Percentiles rank a stretch among this genome's conserved stretches.
Conservation (phyloP, 805 yeast species). For the Cyberlindnera mrakii region DNA sequence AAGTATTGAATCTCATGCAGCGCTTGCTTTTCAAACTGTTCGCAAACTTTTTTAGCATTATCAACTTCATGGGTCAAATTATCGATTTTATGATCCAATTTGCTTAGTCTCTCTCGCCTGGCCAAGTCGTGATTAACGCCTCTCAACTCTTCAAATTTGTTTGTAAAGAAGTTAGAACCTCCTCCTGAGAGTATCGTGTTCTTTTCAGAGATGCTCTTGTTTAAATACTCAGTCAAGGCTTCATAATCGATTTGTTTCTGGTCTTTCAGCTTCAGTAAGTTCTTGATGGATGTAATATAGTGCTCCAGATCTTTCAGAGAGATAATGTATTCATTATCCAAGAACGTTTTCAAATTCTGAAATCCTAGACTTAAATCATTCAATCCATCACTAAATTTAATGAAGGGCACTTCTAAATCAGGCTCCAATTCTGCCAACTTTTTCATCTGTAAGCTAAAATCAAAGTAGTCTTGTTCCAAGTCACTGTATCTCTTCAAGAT, state of each 20-base stretch:
- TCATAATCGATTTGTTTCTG: slow-evolving; percentile 90
- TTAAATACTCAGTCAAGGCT: slow-evolving; percentile 72
- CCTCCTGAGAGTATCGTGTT: slow-evolving; percentile 46
- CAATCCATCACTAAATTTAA: slow-evolving; percentile 42
- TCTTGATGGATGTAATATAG: slow-evolving; percentile 60
- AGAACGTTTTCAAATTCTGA: slow-evolving; percentile 37
- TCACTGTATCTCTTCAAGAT: slow-evolving; percentile 69
- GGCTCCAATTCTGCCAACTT: slow-evolving; percentile 60
- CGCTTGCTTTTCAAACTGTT: slow-evolving; percentile 51
- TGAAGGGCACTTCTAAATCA: slow-evolving; percentile 28
- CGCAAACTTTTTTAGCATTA: slow-evolving; percentile 43
- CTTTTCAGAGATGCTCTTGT: slow-evolving; percentile 64
- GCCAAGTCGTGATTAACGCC: slow-evolving; percentile 57
- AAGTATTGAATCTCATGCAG: slow-evolving; percentile 57
- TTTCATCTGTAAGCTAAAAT: slow-evolving; percentile 62
- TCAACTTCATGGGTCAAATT: slow-evolving; percentile 45
- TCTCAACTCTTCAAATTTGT: slow-evolving; percentile 54
- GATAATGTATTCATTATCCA: slow-evolving; percentile 78
- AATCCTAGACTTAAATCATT: slow-evolving; percentile 37
- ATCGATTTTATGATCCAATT: slow-evolving; percentile 43
- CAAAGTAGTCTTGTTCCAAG: slow-evolving; percentile 65
- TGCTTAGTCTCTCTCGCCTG: slow-evolving; percentile 44
- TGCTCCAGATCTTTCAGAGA: slow-evolving; percentile 84
- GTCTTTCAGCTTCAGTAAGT: slow-evolving; percentile 75
- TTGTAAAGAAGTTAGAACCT: slow-evolving; percentile 45